phyloP scores from a whole-genome alignment of 495 filamentous ascomycete species.

The Aspergillus heteromorphus region DNA sequence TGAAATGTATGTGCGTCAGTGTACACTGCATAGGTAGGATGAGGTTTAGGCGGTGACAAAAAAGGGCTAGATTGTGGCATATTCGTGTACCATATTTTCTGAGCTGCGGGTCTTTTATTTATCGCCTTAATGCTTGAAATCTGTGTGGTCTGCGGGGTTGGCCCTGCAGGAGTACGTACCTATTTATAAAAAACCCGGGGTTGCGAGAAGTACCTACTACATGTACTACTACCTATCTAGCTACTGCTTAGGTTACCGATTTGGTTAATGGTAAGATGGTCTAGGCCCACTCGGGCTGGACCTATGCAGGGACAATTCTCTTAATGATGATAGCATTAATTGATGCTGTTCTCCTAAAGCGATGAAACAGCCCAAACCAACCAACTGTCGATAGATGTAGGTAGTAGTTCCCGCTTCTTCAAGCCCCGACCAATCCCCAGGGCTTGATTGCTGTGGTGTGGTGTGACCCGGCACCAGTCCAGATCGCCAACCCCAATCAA shows the following conservation, averaged over 20 bases:
- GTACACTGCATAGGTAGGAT: neutral
- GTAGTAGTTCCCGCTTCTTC: neutral
- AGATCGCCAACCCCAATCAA: neutral
- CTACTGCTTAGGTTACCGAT: no score
- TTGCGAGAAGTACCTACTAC: neutral
- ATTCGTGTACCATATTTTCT: neutral
- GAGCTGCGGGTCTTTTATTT: neutral
- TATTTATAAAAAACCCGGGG: neutral
- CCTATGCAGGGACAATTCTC: neutral
- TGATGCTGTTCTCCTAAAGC: no score
- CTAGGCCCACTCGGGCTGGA: no score
- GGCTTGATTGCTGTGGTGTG: no score
- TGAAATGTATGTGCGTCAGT: no score
- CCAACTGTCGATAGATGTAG: neutral
- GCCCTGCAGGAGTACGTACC: neutral
- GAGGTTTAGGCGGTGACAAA: neutral
- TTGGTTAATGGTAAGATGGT: no score
- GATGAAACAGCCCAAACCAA: neutral
- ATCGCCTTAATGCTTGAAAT: neutral
- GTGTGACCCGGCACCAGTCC: neutral
- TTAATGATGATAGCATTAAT: neutral
- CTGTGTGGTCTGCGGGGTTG: neutral
- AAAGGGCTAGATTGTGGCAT: neutral
- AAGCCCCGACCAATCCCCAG: neutral
- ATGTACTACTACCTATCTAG: no score